These are phyloP conservation scores for Eucalyptus cloeziana DNA, from an alignment of 345 rosid genomes.

Conservation along the genomic window DNA sequence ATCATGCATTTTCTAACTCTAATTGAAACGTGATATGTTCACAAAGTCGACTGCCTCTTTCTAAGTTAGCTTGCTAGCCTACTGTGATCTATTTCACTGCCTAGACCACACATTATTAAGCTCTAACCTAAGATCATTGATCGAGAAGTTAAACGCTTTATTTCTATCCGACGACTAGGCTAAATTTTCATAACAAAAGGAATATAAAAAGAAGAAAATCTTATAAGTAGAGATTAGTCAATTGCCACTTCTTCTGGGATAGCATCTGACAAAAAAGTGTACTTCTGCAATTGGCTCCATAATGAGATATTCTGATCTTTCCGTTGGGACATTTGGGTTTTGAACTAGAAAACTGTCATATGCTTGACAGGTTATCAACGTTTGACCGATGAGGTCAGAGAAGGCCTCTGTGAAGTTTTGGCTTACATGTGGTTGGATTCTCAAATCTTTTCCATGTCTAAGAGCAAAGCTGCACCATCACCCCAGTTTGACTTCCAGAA, in stretches of 20 bases:
- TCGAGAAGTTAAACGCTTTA: neutral
- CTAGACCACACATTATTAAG: neutral
- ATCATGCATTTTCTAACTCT: neutral
- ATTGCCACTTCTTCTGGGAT: neutral
- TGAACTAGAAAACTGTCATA: neutral
- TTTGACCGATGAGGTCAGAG: neutral
- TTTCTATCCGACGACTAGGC: neutral
- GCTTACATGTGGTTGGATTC: neutral
- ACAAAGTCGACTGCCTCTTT: neutral
- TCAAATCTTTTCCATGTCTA: neutral
- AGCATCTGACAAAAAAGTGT: neutral
- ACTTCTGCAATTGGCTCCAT: neutral
- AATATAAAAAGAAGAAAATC: neutral
- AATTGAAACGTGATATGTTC: neutral
- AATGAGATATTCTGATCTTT: neutral
- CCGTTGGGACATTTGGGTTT: neutral
- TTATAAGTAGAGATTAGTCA: neutral
- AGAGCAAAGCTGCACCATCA: neutral
- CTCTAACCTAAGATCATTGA: neutral
- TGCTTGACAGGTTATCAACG: neutral
- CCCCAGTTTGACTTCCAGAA: neutral
- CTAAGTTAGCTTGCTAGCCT: neutral
- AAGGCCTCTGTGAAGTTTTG: constrained; percentile 2
- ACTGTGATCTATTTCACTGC: neutral
- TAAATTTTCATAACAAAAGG: neutral